Conservation (phyloP, 352 stramenopile genomes). For the Albugo laibachii region DNA sequence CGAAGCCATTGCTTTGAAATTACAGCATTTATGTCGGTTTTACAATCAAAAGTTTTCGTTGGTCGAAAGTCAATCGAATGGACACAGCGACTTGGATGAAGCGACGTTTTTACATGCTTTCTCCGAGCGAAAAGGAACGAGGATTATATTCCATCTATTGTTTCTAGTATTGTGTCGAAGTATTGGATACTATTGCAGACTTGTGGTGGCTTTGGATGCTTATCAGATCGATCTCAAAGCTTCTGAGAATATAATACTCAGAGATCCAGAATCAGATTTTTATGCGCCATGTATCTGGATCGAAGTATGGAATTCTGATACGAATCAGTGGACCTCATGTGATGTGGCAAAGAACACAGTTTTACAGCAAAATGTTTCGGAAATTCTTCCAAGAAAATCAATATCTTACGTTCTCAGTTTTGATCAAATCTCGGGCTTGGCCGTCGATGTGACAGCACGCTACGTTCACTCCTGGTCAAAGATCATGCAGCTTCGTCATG, state of each 20-base stretch:
- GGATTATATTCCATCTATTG: conserved; percentile 2
- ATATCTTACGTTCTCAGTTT: conserved; percentile 49
- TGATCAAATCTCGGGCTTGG: conserved; percentile 18
- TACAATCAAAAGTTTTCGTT: conserved; percentile 1
- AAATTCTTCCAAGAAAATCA: conserved; percentile 23
- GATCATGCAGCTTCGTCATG: conserved; percentile 23
- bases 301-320: conserved; percentile 37
- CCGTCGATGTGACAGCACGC: conserved; percentile 33
- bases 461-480: conserved; percentile 53
- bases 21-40: neutral
- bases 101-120: conserved; percentile 29
- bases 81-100: conserved; percentile 42
- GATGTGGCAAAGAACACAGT: conserved; percentile 30
- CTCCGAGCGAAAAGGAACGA: conserved; percentile 17
- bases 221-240: no score
- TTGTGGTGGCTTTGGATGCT: no score
- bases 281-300: conserved; percentile 34
- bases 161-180: neutral
- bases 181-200: neutral
- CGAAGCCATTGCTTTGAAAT: conserved; percentile 11
- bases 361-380: conserved; percentile 22
- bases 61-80: conserved; percentile 5
- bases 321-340: conserved; percentile 29
- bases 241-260: no score
- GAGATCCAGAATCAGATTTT: neutral